Evolutionary conservation across 257 asterid genomes (phyloP), one percentile per base, ranked within the genome.

Genomic region (Perilla frutescens): DNA sequence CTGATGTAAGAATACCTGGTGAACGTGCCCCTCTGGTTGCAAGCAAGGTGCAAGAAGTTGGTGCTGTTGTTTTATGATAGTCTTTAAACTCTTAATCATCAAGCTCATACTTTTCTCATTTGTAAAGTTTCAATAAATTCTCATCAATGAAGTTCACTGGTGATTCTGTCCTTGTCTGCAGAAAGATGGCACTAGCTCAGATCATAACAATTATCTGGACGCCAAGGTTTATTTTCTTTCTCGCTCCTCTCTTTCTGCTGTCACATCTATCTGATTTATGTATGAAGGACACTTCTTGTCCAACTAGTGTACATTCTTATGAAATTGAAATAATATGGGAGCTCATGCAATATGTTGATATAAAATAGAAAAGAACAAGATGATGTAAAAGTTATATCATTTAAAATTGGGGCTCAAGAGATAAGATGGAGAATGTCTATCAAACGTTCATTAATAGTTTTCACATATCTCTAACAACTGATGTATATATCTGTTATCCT

Each of bases 21-120:
- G 99, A 95, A 66, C 85, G 97, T 75, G 99, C 99, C 76, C 99
- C 99, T 51, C 91, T 95, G 47, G 97, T 95, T 74, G 78, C 97
- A 55, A 84, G 89, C 82, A 95, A 92, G 98, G 99, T 95, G 86
- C 62, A 5, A 31, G 20, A 50, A 62, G 7, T 40, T 4, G 7
- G 14, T 51, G 7, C 48, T 39, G 0, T 66, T 60, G 44, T 43
- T 50, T 47, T 67, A 34, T 32, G 68, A 8, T 26, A 10, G 29
- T 47, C 53, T 13, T 61, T 39, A 58, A 26, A n/a, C 41, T 36
- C 50, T 70, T 29, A 26, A 44, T 66, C 57, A 48, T 66, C 34
- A 45, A 15, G 57, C 61, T 37, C 66, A 26, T 76, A 40, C 14
- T 20, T 56, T 10, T 59, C 55, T 3, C 43, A 7, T 34, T 45